Conservation (phyloP, 768 basidiomycete genomes). For the Mycena leptocephala region DNA sequence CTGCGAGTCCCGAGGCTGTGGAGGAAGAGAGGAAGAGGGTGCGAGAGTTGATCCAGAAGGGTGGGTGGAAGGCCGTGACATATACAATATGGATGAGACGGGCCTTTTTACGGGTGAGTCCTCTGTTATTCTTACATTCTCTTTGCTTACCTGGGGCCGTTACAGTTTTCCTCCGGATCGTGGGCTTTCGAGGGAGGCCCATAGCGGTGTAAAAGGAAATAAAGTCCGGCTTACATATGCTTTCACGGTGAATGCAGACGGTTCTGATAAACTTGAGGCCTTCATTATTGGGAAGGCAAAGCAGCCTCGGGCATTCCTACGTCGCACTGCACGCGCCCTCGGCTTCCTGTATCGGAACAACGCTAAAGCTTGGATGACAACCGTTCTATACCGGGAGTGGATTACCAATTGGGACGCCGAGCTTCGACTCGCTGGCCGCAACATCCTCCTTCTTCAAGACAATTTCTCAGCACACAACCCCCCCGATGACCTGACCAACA, state of each 20-base stretch:
- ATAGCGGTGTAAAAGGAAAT: slow-evolving; percentile 24
- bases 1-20: slow-evolving; percentile 38
- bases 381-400: slow-evolving; percentile 53
- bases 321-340: slow-evolving; percentile 47
- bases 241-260: slow-evolving; percentile 54
- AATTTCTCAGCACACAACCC: slow-evolving; percentile 34
- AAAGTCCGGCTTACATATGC: slow-evolving; percentile 36
- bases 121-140: slow-evolving; percentile 44
- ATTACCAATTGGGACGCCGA: slow-evolving; percentile 32
- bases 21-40: slow-evolving; percentile 44
- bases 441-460: slow-evolving; percentile 39
- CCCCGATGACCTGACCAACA: slow-evolving; percentile 28
- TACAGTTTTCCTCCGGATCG: slow-evolving; percentile 27
- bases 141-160: not conserved
- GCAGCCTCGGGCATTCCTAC: slow-evolving; percentile 47
- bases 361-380: slow-evolving; percentile 58
- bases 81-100: slow-evolving; percentile 57
- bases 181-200: slow-evolving; percentile 7
- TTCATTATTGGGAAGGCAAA: slow-evolving; percentile 53
- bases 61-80: slow-evolving; percentile 46
- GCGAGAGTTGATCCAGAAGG: slow-evolving; percentile 45
- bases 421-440: slow-evolving; percentile 6
- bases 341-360: slow-evolving; percentile 56
- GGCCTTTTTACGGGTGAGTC: slow-evolving; percentile 41
- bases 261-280: slow-evolving; percentile 46